These are phyloP conservation scores for Tillandsia leiboldiana DNA, from an alignment of 176 grass and related monocot species.

Conservation along the genomic window DNA sequence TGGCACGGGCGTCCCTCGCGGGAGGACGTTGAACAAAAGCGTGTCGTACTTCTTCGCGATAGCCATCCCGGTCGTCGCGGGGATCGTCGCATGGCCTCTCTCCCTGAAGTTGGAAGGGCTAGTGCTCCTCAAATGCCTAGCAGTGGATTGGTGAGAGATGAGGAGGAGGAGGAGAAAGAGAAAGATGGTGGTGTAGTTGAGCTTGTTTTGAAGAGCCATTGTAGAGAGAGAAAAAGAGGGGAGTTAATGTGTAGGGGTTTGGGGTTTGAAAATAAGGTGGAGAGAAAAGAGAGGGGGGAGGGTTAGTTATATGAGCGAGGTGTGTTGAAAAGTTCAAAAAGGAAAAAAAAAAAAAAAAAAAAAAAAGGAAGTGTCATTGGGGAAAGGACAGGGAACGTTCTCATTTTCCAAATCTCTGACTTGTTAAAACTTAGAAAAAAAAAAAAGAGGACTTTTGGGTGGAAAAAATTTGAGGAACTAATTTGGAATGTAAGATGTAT, in stretches of 20 bases:
- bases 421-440: neutral
- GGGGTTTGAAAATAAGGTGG: too few species aligned
- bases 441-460: neutral
- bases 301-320: too few species aligned
- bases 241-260: too few species aligned
- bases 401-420: neutral
- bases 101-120: neutral
- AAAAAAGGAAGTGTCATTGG: neutral
- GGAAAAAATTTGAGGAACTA: too few species aligned
- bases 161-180: neutral
- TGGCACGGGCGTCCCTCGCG: neutral
- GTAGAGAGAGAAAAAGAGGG: too few species aligned
- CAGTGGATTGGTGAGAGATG: neutral
- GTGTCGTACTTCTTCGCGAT: neutral
- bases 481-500: too few species aligned
- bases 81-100: neutral
- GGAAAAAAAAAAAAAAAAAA: too few species aligned
- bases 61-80: neutral
- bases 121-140: neutral
- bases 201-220: too few species aligned
- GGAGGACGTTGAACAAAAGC: slow-evolving; percentile 12
- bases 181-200: neutral
- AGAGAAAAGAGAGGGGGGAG: too few species aligned
- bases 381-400: neutral
- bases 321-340: too few species aligned